Base-by-base conservation (phyloP, 1,284 basidiomycete genomes). In the Ceratobasidium sp. region DNA sequence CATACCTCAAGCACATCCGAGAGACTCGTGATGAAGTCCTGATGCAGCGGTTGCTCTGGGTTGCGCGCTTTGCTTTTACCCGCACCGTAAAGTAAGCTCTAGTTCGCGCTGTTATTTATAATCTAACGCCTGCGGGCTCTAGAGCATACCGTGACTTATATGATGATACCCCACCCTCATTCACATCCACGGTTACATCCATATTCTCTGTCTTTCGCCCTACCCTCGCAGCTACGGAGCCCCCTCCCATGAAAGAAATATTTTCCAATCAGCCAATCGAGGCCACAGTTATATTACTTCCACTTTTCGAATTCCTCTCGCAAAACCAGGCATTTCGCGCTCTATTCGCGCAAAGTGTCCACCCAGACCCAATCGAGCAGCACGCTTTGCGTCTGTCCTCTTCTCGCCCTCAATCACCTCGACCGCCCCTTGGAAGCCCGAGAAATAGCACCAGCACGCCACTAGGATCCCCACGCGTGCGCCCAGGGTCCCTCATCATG, bases 81-180 rank as follows among this genome's bases (percentile, higher is more conserved):
- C 83, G 86, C 30, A 86, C 87, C n/a, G 84, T 90, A 35, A 88
- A 86, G 91, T 91, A 80, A 70, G 86, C 81, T 41, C 4, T 10
- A 38, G 30, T 6, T 35, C 33, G 41, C 33, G 30, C 59, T 33
- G 5, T 20, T 18, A 46, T 38, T 27, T 2, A 8, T 67, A 38
- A 54, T 60, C 46, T 33, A 62, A 23, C 35, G 23, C 16, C 70
- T 65, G 60, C 55, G 48, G 66, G 69, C 50, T 35, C 38, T 68
- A 92, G 90, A 80, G 84, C 88, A 44, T 92, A 92, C 80, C 90
- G 88, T 78, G 86, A 85, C 18, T 86, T 91, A 20, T 85, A 83
- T 3, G 88, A 90, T 69, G 90, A 90, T 68, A 84, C 87, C 5
- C 83, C 87, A 8, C 87, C 88, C 8, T 88, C 87, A 0, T 82